Conservation (phyloP, 495 filamentous ascomycete species). For the Aspergillus baeticus region DNA sequence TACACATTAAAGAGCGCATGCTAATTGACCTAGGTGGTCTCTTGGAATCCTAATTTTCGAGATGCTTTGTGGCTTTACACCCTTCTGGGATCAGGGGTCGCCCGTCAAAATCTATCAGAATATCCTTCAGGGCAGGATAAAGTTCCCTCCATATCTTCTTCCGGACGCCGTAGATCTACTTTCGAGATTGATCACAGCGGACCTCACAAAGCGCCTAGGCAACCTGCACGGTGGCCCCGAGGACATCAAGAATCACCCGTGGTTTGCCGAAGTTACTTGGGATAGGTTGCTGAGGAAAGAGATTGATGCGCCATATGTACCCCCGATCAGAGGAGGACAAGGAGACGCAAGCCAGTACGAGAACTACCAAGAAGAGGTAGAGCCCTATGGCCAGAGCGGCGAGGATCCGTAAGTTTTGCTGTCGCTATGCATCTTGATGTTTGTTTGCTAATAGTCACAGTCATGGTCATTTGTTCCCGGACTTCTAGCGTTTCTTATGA, state of each 20-base stretch:
- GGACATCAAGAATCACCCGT: constrained; percentile 92
- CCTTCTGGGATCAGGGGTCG: constrained; percentile 96
- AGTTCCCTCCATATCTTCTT: constrained; percentile 94
- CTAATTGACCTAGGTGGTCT: constrained; percentile 73
- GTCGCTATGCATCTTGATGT: too few species aligned
- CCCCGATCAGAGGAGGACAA: constrained; percentile 88
- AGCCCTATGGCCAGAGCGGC: constrained; percentile 76
- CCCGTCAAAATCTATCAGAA: constrained; percentile 99
- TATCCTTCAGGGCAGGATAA: constrained; percentile 88
- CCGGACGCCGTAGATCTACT: constrained; percentile 91
- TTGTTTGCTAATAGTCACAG: too few species aligned
- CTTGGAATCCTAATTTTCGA: constrained; percentile 97
- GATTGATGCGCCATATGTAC: constrained; percentile 97
- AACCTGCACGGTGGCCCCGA: constrained; percentile 90
- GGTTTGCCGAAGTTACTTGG: constrained; percentile 99
- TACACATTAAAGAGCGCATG: background rate
- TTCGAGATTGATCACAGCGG: constrained; percentile 86
- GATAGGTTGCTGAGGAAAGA: constrained; percentile 90
- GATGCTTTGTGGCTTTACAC: constrained; percentile 98
- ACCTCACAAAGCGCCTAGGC: constrained; percentile 91
- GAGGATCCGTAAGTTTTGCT: constrained; percentile 82
- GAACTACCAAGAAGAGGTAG: constrained; percentile 94
- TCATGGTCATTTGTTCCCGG: constrained; percentile 68
- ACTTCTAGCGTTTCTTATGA: constrained; percentile 57
- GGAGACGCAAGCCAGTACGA: constrained; percentile 98